Evolutionary conservation across 805 yeast species (phyloP).

Genomic region (Saccharomycopsis selenospora): DNA sequence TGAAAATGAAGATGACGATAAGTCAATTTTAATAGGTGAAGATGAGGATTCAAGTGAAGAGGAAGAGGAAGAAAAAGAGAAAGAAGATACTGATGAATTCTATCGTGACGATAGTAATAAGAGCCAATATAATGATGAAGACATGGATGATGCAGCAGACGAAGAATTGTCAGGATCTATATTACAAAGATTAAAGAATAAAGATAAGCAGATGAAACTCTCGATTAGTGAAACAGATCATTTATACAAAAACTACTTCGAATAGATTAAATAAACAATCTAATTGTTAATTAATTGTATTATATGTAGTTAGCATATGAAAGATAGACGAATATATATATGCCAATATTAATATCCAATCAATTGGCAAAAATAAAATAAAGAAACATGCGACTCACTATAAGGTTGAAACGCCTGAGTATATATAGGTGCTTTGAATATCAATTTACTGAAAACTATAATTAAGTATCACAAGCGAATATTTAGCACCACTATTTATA

Average conservation of each 20-base stretch:
- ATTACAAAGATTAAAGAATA: not conserved
- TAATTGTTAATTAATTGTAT: no score
- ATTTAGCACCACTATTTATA: no score
- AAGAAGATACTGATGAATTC: constrained; percentile 24
- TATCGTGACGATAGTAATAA: not conserved
- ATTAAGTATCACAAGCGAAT: no score
- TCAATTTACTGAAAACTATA: no score
- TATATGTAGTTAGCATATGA: no score
- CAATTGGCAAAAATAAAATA: no score
- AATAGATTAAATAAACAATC: no score
- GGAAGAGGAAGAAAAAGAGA: constrained; percentile 33
- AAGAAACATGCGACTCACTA: no score
- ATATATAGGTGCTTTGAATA: no score
- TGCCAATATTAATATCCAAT: no score
- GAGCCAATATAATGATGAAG: not conserved
- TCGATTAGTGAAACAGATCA: constrained; percentile 16
- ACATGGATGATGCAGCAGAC: constrained; percentile 4
- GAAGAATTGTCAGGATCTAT: not conserved
- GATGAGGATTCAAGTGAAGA: constrained; percentile 26
- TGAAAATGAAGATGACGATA: constrained; percentile 75
- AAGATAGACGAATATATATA: no score
- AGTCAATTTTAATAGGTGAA: constrained; percentile 30
- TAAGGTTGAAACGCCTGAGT: no score
- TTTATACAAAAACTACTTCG: constrained; percentile 18
- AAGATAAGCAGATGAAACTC: constrained; percentile 5